These are phyloP conservation scores for Acorus calamus DNA, from an alignment of 106 monocot species.

Conservation along the genomic window DNA sequence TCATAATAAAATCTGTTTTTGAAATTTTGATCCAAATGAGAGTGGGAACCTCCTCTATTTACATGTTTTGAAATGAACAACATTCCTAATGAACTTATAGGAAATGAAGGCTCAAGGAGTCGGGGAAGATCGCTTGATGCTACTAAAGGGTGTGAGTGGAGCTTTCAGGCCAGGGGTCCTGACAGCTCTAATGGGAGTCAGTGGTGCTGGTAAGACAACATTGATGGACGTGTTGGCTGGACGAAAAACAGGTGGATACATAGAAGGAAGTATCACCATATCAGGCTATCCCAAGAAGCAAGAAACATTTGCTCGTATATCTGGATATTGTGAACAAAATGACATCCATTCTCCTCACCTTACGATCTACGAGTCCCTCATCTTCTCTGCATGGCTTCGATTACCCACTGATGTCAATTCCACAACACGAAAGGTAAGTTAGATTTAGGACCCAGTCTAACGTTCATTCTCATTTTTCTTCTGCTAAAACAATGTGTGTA, in stretches of 20 bases:
- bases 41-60: too few relatives aligned
- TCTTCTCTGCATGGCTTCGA: constrained; percentile 15
- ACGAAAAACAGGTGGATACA: constrained; percentile 19
- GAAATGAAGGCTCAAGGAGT: background rate
- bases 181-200: background rate
- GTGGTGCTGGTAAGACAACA: constrained; percentile 19
- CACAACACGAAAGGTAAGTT: constrained; percentile 3
- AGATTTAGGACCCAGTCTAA: background rate
- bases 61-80: too few relatives aligned
- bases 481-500: too few relatives aligned
- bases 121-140: constrained; percentile 4
- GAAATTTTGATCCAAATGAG: too few relatives aligned
- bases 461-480: too few relatives aligned
- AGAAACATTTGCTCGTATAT: constrained; percentile 16
- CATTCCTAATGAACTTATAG: too few relatives aligned
- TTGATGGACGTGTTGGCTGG: constrained; percentile 17
- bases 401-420: constrained; percentile 6
- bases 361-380: constrained; percentile 12
- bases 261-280: constrained; percentile 9
- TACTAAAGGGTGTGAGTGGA: constrained; percentile 15
- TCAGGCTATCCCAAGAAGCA: constrained; percentile 16
- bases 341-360: background rate
- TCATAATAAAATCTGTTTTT: too few relatives aligned
- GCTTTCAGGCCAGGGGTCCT: constrained; percentile 13
- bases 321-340: constrained; percentile 18